phyloP scores from a whole-genome alignment of 148 eudicot species.

The Rhododendron williamsianum region DNA sequence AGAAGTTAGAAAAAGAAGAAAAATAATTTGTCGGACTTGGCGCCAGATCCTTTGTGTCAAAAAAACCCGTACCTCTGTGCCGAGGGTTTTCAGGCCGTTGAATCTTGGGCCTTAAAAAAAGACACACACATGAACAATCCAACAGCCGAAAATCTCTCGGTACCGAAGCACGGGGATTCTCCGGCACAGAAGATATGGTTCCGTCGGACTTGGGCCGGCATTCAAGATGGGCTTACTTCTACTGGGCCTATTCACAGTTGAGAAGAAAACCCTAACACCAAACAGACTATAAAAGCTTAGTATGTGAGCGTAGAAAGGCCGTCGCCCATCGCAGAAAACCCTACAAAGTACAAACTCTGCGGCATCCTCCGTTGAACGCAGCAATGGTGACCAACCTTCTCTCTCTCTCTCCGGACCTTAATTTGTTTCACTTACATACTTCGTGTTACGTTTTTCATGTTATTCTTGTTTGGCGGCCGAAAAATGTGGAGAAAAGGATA shows the following conservation, averaged over 20 bases:
- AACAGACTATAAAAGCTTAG: neutral
- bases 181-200: too few relatives aligned
- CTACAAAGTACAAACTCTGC: neutral
- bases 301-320: neutral
- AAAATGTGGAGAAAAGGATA: neutral
- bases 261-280: neutral
- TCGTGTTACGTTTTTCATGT: neutral
- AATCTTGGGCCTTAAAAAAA: too few relatives aligned
- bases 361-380: neutral
- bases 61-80: too few relatives aligned
- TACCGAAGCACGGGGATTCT: too few relatives aligned
- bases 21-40: too few relatives aligned
- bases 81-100: too few relatives aligned
- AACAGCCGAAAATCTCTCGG: too few relatives aligned
- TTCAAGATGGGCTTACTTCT: neutral
- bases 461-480: neutral
- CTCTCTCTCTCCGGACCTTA: neutral
- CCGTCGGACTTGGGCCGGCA: neutral
- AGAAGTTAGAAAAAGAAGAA: too few relatives aligned
- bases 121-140: too few relatives aligned
- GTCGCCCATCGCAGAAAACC: neutral
- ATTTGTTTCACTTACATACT: neutral
- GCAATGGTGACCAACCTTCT: neutral
- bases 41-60: too few relatives aligned
- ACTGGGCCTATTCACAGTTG: neutral